Percentiles rank a stretch among this genome's conserved stretches.
Conservation (phyloP, 2,329 filamentous ascomycete species). For the Epichloe baconii region DNA sequence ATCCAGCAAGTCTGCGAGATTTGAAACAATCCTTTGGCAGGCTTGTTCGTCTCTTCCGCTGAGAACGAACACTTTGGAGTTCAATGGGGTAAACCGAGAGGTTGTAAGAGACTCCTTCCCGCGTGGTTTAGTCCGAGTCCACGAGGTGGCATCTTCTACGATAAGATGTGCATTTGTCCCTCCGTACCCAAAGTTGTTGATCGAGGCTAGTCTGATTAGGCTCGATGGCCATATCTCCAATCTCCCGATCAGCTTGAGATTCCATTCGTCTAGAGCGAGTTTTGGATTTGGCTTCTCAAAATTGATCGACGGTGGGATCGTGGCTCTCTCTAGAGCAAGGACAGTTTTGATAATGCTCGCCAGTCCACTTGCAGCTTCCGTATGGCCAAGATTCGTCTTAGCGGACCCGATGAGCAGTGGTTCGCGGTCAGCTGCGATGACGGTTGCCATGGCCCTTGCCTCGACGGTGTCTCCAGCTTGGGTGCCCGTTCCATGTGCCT, state of each 20-base stretch:
- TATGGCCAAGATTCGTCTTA: conserved; percentile 16
- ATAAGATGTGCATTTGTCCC: conserved; percentile 23
- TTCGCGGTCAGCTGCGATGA: conserved; percentile 5
- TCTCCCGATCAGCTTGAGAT: neutral
- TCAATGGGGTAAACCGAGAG: neutral
- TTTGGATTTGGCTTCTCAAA: conserved; percentile 13
- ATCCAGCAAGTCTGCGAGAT: neutral
- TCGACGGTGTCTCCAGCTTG: conserved; percentile 17
- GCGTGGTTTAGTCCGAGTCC: neutral
- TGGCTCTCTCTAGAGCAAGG: conserved; percentile 11
- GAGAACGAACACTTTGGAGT: neutral
- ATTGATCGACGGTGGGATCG: conserved; percentile 12
- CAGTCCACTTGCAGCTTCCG: conserved; percentile 13
- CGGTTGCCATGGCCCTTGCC: conserved; percentile 9
- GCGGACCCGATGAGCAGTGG: conserved; percentile 14
- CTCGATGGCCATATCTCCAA: neutral
- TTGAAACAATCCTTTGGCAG: neutral
- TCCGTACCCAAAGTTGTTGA: conserved; percentile 26
- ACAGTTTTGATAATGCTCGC: conserved; percentile 13
- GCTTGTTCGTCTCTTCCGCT: neutral
- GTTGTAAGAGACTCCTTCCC: no score
- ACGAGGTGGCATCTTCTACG: conserved; percentile 7
- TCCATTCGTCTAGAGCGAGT: conserved; percentile 11
- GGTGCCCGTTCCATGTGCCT: no score
- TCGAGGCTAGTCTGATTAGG: conserved; percentile 10